phyloP scores from a whole-genome alignment of 2,329 filamentous ascomycete species.

The Talaromyces sp. region DNA sequence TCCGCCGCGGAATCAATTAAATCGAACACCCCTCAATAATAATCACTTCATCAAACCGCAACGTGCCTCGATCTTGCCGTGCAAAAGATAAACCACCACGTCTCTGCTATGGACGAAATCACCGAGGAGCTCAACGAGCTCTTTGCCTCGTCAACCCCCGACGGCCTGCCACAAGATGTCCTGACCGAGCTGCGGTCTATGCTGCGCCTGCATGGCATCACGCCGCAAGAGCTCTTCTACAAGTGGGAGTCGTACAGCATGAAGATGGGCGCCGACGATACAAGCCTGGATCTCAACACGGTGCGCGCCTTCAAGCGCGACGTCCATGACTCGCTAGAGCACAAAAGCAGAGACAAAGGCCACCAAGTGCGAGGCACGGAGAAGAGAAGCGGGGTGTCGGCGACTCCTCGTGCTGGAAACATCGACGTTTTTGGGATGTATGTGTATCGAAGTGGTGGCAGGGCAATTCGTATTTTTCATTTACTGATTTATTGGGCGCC shows the following conservation, averaged over 20 bases:
- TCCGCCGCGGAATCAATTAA: constrained; percentile 4
- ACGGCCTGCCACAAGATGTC: constrained; percentile 69
- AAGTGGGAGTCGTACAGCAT: constrained; percentile 99
- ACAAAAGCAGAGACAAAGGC: constrained; percentile 64
- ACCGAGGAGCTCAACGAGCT: constrained; percentile 53
- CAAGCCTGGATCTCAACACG: constrained; percentile 64
- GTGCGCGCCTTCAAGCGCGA: constrained; percentile 79
- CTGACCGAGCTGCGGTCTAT: constrained; percentile 79
- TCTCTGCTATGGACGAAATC: constrained; percentile 44
- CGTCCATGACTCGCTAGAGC: constrained; percentile 77
- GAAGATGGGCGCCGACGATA: constrained; percentile 81
- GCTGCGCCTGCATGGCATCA: constrained; percentile 74
- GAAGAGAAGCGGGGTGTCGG: constrained; percentile 53
- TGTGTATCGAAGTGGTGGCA: constrained; percentile 20
- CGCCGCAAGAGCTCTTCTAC: constrained; percentile 84
- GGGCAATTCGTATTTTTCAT: constrained; percentile 5
- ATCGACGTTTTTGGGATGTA: constrained; percentile 81
- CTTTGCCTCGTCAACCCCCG: constrained; percentile 53
- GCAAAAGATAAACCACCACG: not conserved
- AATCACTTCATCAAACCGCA: not conserved
- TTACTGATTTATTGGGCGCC: constrained; percentile 5
- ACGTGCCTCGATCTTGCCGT: not conserved
- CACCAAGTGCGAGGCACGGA: constrained; percentile 59
- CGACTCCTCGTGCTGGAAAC: constrained; percentile 56
- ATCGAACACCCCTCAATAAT: constrained; percentile 4